Base-by-base conservation (phyloP, 2,329 filamentous ascomycete species). In the Stemphylium vesicarium region DNA sequence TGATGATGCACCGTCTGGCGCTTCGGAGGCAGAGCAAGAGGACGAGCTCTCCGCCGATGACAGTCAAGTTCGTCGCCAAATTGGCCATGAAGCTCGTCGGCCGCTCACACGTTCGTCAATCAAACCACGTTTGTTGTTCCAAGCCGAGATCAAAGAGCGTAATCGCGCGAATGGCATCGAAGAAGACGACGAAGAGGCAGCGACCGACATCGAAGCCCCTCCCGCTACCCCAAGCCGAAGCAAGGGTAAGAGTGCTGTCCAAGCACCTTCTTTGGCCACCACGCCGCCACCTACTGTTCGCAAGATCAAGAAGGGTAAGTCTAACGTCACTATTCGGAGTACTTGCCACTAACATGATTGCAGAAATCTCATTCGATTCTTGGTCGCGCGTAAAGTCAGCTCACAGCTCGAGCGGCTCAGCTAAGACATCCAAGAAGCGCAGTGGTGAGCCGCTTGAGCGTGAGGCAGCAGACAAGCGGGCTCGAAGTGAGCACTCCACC, bases 51-150 rank as follows among this genome's bases (percentile, higher is more conserved):
- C 72, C 18, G 63, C 59, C 53, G 78, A 80, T 59, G 74, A 80
- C 12, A 75, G 79, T 24, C 64, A 67, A 57, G 68, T 75, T 40
- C 57, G 56, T 20, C 65, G 63, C 46, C 67, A 75, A 51, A 76
- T 75, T 31, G 79, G 79, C 15, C 53, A 60, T 13, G 66, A 71
- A 32, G 72, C 74, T 37, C 64, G 73, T 31, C 80, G 81, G 26
- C 85, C 81, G 18, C 75, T 89, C 48, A 89, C 87, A 20, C 86
- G 88, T 53, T 87, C 88, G n/a, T 80, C 84, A 1, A 81, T 92
- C 70, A 88, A 89, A 75, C 89, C 89, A 12, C 85, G 88, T 31
- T 82, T 91, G 8, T 82, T 93, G 7, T 93, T 91, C 76, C 85
- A 86, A 4, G 75, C 78, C 36, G 79, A 78, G 58, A 81, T 81